These are phyloP conservation scores for Polytolypa hystricis DNA, from an alignment of 2,329 filamentous ascomycete genomes.

Conservation along the genomic window DNA sequence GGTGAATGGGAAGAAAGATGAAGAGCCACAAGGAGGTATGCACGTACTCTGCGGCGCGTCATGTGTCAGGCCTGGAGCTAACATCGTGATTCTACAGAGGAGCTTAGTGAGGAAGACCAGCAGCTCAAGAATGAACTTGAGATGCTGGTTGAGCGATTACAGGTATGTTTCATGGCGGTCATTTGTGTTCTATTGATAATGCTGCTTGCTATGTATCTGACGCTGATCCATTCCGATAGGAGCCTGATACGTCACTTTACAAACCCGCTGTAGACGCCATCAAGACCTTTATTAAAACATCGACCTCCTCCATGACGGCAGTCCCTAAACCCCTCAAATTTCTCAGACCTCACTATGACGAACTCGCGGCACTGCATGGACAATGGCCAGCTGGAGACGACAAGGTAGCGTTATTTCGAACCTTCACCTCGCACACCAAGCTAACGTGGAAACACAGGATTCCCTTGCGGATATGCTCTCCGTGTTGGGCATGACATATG, in stretches of 20 bases:
- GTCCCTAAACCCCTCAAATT: slow-evolving; percentile 98
- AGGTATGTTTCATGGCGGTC: slow-evolving; percentile 42
- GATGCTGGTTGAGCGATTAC: slow-evolving; percentile 92
- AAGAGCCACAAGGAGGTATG: slow-evolving; percentile 52
- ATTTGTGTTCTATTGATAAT: slow-evolving; percentile 3
- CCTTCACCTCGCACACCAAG: not conserved
- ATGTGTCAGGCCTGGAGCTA: too few relatives aligned
- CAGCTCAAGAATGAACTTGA: slow-evolving; percentile 97
- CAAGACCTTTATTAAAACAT: slow-evolving; percentile 98
- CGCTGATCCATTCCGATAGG: too few relatives aligned
- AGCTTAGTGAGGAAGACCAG: slow-evolving; percentile 95
- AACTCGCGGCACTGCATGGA: slow-evolving; percentile 76
- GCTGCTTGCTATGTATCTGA: too few relatives aligned
- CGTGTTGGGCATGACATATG: slow-evolving; percentile 97
- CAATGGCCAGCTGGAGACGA: slow-evolving; percentile 74
- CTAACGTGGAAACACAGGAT: too few relatives aligned
- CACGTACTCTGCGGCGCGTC: too few relatives aligned
- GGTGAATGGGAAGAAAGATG: slow-evolving; percentile 66
- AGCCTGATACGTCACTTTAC: slow-evolving; percentile 77
- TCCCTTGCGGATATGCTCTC: slow-evolving; percentile 90
- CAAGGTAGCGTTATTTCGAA: slow-evolving; percentile 54
- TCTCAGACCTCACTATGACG: slow-evolving; percentile 89
- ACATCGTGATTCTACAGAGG: slow-evolving; percentile 48
- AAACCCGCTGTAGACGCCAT: slow-evolving; percentile 88
- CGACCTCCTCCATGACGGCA: slow-evolving; percentile 97